These are phyloP conservation scores for Aquilaria sinensis DNA, from an alignment of 345 rosid species.

Conservation along the genomic window DNA sequence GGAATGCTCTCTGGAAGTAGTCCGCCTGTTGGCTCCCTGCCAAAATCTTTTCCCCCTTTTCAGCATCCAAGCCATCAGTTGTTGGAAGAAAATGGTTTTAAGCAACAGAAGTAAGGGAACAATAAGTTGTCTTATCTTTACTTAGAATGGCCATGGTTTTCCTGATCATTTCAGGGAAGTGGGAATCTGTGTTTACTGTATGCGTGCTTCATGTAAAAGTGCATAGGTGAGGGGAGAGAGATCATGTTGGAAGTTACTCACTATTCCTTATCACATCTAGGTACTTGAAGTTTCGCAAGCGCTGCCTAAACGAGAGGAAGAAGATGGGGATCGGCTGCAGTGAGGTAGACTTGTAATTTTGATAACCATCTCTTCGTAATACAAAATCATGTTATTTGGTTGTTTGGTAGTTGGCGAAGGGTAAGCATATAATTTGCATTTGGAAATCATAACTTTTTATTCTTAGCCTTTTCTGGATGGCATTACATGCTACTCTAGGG, in stretches of 20 bases:
- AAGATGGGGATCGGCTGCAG: constrained; percentile 88
- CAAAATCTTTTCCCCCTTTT: constrained; percentile 85
- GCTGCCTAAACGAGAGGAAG: constrained; percentile 91
- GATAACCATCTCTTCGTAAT: too few species aligned
- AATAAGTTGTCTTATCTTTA: constrained; percentile 8
- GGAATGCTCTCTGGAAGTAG: constrained; percentile 66
- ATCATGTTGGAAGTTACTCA: constrained; percentile 20
- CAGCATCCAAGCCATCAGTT: constrained; percentile 97
- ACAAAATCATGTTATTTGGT: too few species aligned
- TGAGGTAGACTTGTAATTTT: constrained; percentile 47
- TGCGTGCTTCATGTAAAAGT: not conserved
- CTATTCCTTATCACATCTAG: constrained; percentile 32
- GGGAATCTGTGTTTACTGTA: not conserved
- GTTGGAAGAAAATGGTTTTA: constrained; percentile 93
- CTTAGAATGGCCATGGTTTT: constrained; percentile 8
- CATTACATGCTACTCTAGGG: too few species aligned
- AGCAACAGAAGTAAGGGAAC: constrained; percentile 82
- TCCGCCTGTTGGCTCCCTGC: constrained; percentile 96
- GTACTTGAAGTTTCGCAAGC: constrained; percentile 85
- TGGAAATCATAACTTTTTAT: too few species aligned
- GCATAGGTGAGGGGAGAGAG: constrained; percentile 10
- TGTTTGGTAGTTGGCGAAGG: too few species aligned
- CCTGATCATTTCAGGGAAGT: constrained; percentile 7
- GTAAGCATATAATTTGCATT: too few species aligned
- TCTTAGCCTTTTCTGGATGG: too few species aligned